Conservation (phyloP, 2,329 filamentous ascomycete genomes). For the Diaporthe sp. region DNA sequence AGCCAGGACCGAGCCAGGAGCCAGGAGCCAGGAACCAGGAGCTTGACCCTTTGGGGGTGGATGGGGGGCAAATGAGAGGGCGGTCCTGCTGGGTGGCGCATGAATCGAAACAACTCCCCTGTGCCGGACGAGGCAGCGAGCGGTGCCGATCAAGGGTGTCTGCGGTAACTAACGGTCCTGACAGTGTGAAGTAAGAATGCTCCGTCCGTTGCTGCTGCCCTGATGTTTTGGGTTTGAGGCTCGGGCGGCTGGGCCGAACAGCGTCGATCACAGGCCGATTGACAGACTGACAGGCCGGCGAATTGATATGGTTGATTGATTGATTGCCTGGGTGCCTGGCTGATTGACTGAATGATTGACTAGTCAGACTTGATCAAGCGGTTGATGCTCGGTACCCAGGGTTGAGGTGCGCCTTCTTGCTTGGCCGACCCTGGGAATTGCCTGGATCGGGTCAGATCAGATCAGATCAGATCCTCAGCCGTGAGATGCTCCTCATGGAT, state of each 20-base stretch:
- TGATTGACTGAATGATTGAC: background rate
- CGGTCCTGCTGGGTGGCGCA: conserved; percentile 29
- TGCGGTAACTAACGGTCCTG: conserved; percentile 14
- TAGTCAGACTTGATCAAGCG: background rate
- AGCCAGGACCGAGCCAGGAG: conserved; percentile 10
- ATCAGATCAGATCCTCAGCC: conserved; percentile 13
- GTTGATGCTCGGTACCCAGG: conserved; percentile 23
- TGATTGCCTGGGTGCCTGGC: background rate
- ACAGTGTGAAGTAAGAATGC: background rate
- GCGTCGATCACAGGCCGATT: conserved; percentile 26
- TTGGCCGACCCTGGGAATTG: background rate
- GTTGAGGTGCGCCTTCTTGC: conserved; percentile 15
- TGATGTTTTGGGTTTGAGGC: conserved; percentile 27
- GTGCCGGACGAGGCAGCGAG: conserved; percentile 26
- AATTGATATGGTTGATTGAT: background rate
- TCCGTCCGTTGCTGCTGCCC: background rate
- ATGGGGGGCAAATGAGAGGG: conserved; percentile 29
- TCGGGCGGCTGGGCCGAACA: conserved; percentile 28
- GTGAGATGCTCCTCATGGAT: background rate
- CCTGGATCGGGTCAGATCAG: conserved; percentile 8
- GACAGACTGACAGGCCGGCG: conserved; percentile 4
- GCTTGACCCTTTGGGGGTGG: conserved; percentile 12
- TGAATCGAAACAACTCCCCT: conserved; percentile 35
- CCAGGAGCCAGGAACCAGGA: conserved; percentile 18
- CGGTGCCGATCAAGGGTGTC: conserved; percentile 31